Evolutionary conservation across 2,329 filamentous ascomycete genomes (phyloP).

Genomic region (Fusarium sp.): DNA sequence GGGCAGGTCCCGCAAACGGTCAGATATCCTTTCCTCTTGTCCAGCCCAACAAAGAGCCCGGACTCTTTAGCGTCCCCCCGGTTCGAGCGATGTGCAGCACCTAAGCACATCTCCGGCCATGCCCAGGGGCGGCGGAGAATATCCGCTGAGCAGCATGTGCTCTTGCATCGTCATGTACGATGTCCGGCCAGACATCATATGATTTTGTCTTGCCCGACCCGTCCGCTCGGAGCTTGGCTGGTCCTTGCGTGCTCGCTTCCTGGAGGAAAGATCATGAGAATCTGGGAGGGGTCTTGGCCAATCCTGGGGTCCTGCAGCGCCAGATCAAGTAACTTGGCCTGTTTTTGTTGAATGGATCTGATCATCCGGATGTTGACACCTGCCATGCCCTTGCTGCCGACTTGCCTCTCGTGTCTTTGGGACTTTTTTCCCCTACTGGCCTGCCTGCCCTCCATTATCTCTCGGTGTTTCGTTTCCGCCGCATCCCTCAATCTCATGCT

Average conservation of each 20-base stretch:
- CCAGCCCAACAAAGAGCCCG: not conserved
- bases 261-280: slow-evolving; percentile 21
- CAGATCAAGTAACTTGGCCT: slow-evolving; percentile 29
- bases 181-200: slow-evolving; percentile 29
- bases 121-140: slow-evolving; percentile 17
- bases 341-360: slow-evolving; percentile 1
- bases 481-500: slow-evolving; percentile 17
- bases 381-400: not conserved
- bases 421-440: slow-evolving; percentile 5
- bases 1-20: slow-evolving; percentile 20
- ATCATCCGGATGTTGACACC: slow-evolving; percentile 12
- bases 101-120: not conserved
- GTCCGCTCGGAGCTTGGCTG: slow-evolving; percentile 23
- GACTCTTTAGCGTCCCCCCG: not conserved
- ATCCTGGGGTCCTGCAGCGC: slow-evolving; percentile 35
- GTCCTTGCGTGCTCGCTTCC: slow-evolving; percentile 14
- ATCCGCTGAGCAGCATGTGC: slow-evolving; percentile 24
- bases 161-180: slow-evolving; percentile 14
- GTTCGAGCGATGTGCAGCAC: not conserved
- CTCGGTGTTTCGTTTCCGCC: slow-evolving; percentile 27
- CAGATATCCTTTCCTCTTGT: not conserved
- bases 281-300: slow-evolving; percentile 28
- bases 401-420: slow-evolving; percentile 14
- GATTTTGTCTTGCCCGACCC: slow-evolving; percentile 21
- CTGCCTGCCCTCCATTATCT: slow-evolving; percentile 19